Evolutionary conservation across 2,329 filamentous ascomycete genomes (phyloP).

Genomic region (Claviceps capensis): DNA sequence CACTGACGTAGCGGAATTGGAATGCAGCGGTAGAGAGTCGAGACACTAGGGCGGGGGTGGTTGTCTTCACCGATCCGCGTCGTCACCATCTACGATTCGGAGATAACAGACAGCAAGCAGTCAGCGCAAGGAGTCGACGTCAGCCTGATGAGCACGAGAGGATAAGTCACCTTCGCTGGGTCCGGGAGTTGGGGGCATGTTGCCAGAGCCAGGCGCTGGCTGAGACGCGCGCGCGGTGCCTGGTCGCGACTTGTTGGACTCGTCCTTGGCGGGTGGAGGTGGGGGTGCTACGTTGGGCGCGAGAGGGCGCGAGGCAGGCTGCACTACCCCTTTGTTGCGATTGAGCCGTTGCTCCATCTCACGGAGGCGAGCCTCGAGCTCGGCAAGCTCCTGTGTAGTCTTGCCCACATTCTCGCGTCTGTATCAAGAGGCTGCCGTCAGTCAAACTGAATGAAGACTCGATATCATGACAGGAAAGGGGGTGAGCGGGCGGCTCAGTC

Average conservation of each 20-base stretch:
- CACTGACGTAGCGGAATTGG: not conserved
- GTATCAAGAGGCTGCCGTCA: not conserved
- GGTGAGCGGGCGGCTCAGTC: not conserved
- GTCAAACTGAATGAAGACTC: not conserved
- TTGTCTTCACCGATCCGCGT: conserved; percentile 18
- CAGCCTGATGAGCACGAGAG: conserved; percentile 18
- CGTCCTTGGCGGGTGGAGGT: conserved; percentile 11
- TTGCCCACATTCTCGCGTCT: conserved; percentile 44
- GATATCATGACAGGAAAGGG: conserved; percentile 1
- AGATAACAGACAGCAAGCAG: not conserved
- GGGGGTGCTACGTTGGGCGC: conserved; percentile 6
- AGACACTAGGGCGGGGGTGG: no score
- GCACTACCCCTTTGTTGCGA: conserved; percentile 12
- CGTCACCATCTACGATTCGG: conserved; percentile 22
- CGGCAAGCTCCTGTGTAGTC: conserved; percentile 68
- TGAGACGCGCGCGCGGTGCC: conserved; percentile 38
- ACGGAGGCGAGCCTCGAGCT: conserved; percentile 68
- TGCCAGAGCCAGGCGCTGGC: conserved; percentile 38
- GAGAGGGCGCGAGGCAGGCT: conserved; percentile 8
- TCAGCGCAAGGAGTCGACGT: conserved; percentile 8
- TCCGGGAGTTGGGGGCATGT: conserved; percentile 46
- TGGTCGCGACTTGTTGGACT: conserved; percentile 35
- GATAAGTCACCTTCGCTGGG: conserved; percentile 50
- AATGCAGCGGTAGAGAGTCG: not conserved
- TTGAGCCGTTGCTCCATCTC: conserved; percentile 72